Percentiles rank a stretch among this genome's conserved stretches.
phyloP scores from a whole-genome alignment of 305 asterid genomes.

The Solanum hybrid region DNA sequence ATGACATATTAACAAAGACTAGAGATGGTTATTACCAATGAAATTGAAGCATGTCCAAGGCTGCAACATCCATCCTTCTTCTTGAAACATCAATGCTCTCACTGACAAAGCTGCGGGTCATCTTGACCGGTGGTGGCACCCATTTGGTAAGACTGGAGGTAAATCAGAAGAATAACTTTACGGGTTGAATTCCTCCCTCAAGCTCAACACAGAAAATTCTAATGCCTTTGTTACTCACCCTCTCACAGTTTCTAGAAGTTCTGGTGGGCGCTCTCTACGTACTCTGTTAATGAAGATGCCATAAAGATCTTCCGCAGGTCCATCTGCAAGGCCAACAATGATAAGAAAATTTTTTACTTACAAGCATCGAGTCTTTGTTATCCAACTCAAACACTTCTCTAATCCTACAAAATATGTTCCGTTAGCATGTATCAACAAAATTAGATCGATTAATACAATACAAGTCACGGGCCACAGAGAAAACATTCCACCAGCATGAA shows the following conservation, averaged over 20 bases:
- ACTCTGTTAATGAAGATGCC: slow-evolving; percentile 87
- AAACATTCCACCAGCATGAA: background rate
- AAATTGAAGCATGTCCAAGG: slow-evolving; percentile 97
- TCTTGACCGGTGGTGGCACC: slow-evolving; percentile 99
- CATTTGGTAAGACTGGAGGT: slow-evolving; percentile 75
- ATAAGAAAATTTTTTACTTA: background rate
- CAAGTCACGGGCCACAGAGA: background rate
- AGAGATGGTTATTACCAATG: slow-evolving; percentile 52
- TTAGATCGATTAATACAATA: background rate
- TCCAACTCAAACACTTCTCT: background rate
- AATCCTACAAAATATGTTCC: background rate
- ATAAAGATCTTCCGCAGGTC: slow-evolving; percentile 97
- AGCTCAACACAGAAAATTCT: background rate
- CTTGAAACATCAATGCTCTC: slow-evolving; percentile 71
- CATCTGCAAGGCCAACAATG: slow-evolving; percentile 42
- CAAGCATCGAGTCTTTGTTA: background rate
- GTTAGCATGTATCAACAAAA: background rate
- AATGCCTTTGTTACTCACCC: slow-evolving; percentile 39
- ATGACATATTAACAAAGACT: background rate
- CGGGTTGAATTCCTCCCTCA: background rate
- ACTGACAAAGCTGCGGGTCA: slow-evolving; percentile 72
- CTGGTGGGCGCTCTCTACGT: slow-evolving; percentile 94
- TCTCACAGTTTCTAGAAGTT: slow-evolving; percentile 71
- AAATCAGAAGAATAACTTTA: slow-evolving; percentile 3
- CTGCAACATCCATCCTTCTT: slow-evolving; percentile 85